Base-by-base conservation (phyloP, 2,329 filamentous ascomycete genomes). In the Verticillium nubilum region DNA sequence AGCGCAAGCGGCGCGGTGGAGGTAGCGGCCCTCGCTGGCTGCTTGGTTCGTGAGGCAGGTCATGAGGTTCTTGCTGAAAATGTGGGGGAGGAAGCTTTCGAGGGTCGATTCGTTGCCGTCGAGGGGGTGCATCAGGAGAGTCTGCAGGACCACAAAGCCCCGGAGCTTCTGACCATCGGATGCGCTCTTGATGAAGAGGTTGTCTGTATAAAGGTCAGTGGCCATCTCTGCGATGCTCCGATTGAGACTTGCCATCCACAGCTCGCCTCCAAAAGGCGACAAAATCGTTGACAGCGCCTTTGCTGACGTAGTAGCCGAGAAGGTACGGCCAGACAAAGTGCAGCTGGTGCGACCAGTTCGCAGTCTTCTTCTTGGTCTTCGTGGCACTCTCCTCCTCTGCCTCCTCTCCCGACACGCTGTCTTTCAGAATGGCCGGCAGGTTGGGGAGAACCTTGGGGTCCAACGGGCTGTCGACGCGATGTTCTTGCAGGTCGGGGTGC, bases 81-180 rank as follows among this genome's bases (percentile, higher is more conserved):
- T 78, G 9, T 74, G 80, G 63, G 72, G 80, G 57, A 77, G 52
- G 27, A 53, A 53, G 26, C 19, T 7, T 53, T 53, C 52, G 13
- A 53, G 52, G 4, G 52, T 27, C 15, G 25, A 23, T 29, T 72
- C 84, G 70, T 67, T 78, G 25, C 25, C 25, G 31, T 79, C 76
- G 9, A 83, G 73, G 42, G 42, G 42, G 3, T 77, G 76, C 52
- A 81, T 76, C 4, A 97, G 76, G 66, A 92, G 85, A 68, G 89
- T 91, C 67, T 89, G 86, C 68, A 97, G 91, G 2, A 98, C 83
- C 67, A 93, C 86, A 74, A 98, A 94, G 0, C 95, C 95, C 73
- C 92, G 92, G 68, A 91, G 92, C 73, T 97, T 98, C 59, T 96
- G 89, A 66, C 93, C 91, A 52, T 93, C 87, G 1, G 92, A 96